Evolutionary conservation across 768 basidiomycete species (phyloP).

Genomic region (Vararia minispora): DNA sequence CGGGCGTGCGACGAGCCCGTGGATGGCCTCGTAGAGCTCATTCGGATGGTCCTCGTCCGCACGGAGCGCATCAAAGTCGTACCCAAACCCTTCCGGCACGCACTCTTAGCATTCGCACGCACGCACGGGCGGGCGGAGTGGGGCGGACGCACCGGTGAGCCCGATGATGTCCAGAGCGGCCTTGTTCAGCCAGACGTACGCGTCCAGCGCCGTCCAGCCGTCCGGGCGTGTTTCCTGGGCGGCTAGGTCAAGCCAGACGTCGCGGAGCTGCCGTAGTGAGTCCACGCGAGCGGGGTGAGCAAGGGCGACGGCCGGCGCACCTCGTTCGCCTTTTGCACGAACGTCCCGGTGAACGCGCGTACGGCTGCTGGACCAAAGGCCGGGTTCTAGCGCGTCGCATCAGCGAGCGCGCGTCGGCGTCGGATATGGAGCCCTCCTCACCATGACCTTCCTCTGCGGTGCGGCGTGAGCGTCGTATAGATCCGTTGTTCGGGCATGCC

Average conservation of each 20-base stretch:
- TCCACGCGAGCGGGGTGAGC: neutral
- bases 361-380: constrained; percentile 8
- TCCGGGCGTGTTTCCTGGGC: constrained; percentile 1
- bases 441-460: constrained; percentile 5
- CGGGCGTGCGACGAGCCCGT: neutral
- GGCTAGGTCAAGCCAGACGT: neutral
- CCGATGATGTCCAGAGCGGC: constrained; percentile 9
- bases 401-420: too few species aligned
- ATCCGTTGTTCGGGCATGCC: neutral
- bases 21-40: neutral
- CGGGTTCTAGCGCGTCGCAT: constrained; percentile 7
- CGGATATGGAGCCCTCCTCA: neutral
- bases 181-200: constrained; percentile 8
- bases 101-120: too few species aligned
- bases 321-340: constrained; percentile 11
- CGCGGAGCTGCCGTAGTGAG: constrained; percentile 2
- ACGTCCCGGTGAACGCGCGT: constrained; percentile 5
- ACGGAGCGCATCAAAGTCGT: neutral
- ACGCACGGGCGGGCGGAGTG: too few species aligned
- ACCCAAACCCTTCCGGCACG: constrained; percentile 1
- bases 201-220: constrained; percentile 2
- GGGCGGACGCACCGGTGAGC: constrained; percentile 6
- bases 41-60: neutral
- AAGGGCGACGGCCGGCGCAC: constrained; percentile 1
- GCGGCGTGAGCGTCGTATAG: neutral